Percentiles rank a stretch among this genome's conserved stretches.
phyloP scores from a whole-genome alignment of 2,329 filamentous ascomycete species.

The Parascedosporium putredinis region DNA sequence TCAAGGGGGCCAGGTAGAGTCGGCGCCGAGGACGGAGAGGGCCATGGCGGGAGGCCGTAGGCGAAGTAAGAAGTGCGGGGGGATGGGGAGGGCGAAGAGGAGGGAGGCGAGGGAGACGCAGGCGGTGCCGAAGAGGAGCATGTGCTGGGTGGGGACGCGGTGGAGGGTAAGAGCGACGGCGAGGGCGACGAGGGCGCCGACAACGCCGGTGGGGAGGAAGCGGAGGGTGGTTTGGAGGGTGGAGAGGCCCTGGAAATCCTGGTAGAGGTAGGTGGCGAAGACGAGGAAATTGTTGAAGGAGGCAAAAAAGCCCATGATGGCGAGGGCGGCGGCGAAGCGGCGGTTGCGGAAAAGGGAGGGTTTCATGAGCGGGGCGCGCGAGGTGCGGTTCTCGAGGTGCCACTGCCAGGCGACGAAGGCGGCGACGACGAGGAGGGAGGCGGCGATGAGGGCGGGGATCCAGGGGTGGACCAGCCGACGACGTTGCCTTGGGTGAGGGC shows the following conservation, averaged over 20 bases:
- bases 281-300: constrained; percentile 59
- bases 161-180: constrained; percentile 45
- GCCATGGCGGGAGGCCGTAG: constrained; percentile 56
- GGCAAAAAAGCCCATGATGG: constrained; percentile 57
- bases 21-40: constrained; percentile 53
- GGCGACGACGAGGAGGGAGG: constrained; percentile 44
- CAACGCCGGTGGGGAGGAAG: constrained; percentile 56
- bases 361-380: constrained; percentile 35
- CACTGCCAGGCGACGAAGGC: constrained; percentile 52
- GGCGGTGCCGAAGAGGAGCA: constrained; percentile 47
- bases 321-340: constrained; percentile 52
- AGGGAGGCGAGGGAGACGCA: constrained; percentile 44
- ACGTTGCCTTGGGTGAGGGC: constrained; percentile 60
- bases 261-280: constrained; percentile 60
- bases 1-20: constrained; percentile 56
- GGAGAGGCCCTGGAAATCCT: constrained; percentile 52
- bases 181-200: constrained; percentile 46
- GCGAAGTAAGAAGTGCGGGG: constrained; percentile 55
- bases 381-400: constrained; percentile 41
- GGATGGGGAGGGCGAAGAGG: constrained; percentile 55
- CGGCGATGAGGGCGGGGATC: constrained; percentile 48
- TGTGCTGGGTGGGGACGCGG: constrained; percentile 45
- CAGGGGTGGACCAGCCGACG: constrained; percentile 55
- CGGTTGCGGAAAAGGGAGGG: constrained; percentile 51
- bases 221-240: constrained; percentile 58